Base-by-base conservation (phyloP, 2,329 filamentous ascomycete species). In the Pyricularia pennisetigena region DNA sequence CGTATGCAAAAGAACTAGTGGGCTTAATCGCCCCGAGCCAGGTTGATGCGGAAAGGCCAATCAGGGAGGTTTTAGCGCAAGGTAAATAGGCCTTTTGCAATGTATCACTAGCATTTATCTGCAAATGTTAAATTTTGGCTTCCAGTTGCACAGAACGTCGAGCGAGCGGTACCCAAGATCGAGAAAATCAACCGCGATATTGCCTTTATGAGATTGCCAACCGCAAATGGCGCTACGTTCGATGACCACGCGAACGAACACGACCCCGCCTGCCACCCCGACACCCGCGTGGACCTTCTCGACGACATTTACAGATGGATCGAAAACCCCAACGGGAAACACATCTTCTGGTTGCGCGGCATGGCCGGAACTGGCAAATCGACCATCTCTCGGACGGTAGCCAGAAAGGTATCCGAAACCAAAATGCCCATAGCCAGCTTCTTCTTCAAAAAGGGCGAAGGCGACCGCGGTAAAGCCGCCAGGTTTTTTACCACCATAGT, bases 381-480 rank as follows among this genome's bases (percentile, higher is more conserved):
- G 29, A 65, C 64, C 64, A 65, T 65, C 14, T 65, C 20, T 49
- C 29, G 64, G 23, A 65, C 64, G 32, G 64, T 65, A 32, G 64
- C 64, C 20, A 65, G 23, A 35, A 35, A 49, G 64, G 14, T 65
- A 24, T 49, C 29, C 32, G 64, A 32, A 32, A n/a, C 29, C 23
- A n/a, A 49, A 41, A 32, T 65, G 30, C 64, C 32, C 61, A 75
- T 73, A 24, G 77, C 76, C 2, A 79, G 76, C 69, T 82, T 83
- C 70, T 82, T 82, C 73, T 83, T 83, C 72, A 81, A 80, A 67
- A 77, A 74, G 69, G 79, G 78, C 0, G 79, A 80, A 65, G 73
- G 71, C 3, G 78, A 82, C 69, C 75, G 78, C 29, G 75, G 77
- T 1, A 75, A 74, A 62, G 74, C 76, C 1, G 70, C 70, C 4